Percentiles rank a stretch among this genome's conserved stretches.
Evolutionary conservation across 2,329 filamentous ascomycete species (phyloP).

Genomic region (Monosporascus sp.): DNA sequence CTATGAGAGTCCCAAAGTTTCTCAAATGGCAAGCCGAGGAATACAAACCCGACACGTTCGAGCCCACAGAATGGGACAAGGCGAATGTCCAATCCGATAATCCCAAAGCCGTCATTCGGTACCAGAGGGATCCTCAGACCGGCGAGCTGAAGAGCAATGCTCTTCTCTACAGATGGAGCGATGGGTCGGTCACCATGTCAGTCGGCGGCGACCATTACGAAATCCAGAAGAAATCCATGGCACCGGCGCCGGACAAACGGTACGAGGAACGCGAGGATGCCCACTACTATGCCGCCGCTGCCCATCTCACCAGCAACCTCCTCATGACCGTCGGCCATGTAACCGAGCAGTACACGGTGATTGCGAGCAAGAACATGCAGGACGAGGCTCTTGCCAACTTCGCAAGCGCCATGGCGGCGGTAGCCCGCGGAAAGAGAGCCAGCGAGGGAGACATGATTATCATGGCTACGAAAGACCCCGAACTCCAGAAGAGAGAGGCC

Average conservation of each 20-base stretch:
- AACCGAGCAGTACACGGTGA: slow-evolving; percentile 65
- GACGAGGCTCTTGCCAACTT: slow-evolving; percentile 68
- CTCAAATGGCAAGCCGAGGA: slow-evolving; percentile 63
- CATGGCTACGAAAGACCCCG: slow-evolving; percentile 66
- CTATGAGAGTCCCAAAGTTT: slow-evolving; percentile 68
- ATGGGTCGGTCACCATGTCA: slow-evolving; percentile 71
- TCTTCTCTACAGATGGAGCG: slow-evolving; percentile 70
- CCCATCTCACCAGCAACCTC: slow-evolving; percentile 61
- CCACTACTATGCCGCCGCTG: slow-evolving; percentile 71
- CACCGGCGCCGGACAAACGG: slow-evolving; percentile 52
- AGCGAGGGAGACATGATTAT: slow-evolving; percentile 61
- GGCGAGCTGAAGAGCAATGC: slow-evolving; percentile 69
- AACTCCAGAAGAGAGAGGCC: slow-evolving; percentile 67
- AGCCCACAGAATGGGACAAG: slow-evolving; percentile 51
- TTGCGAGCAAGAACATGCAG: slow-evolving; percentile 60
- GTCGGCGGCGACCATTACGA: slow-evolving; percentile 73
- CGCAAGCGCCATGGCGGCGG: slow-evolving; percentile 61
- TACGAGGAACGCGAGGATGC: slow-evolving; percentile 66
- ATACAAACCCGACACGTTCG: slow-evolving; percentile 62
- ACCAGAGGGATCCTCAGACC: slow-evolving; percentile 61
- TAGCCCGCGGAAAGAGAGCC: slow-evolving; percentile 49
- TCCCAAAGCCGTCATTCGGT: slow-evolving; percentile 63
- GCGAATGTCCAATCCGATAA: slow-evolving; percentile 48
- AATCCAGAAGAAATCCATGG: slow-evolving; percentile 64
- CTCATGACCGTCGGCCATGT: slow-evolving; percentile 72